Evolutionary conservation across 1,139 yeast genomes (phyloP).

Genomic region (Hyphopichia buzzinii): DNA sequence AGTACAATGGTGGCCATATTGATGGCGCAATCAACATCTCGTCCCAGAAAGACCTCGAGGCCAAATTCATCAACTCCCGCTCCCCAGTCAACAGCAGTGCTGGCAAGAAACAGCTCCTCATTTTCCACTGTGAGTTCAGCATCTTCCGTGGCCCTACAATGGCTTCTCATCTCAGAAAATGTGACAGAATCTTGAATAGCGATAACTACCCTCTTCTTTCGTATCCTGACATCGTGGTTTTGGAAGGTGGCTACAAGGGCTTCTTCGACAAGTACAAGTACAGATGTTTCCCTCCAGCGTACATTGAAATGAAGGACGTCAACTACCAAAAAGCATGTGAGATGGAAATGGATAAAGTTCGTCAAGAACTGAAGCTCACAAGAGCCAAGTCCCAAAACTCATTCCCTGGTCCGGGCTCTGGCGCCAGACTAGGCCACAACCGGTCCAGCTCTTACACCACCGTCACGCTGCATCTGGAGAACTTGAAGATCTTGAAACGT

Average conservation of each 20-base stretch:
- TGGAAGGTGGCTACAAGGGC: slow-evolving; percentile 87
- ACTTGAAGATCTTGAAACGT: slow-evolving; percentile 35
- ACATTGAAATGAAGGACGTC: slow-evolving; percentile 84
- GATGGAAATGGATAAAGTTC: slow-evolving; percentile 65
- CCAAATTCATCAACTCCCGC: slow-evolving; percentile 28
- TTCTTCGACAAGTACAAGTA: slow-evolving; percentile 58
- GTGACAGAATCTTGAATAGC: slow-evolving; percentile 74
- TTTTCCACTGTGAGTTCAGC: slow-evolving; percentile 94
- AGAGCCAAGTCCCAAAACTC: slow-evolving; percentile 36
- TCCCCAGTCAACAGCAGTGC: slow-evolving; percentile 12
- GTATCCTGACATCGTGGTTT: slow-evolving; percentile 84
- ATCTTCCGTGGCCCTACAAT: slow-evolving; percentile 89
- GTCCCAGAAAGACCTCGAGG: slow-evolving; percentile 65
- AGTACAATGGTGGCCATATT: slow-evolving; percentile 90
- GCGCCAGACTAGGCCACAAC: slow-evolving; percentile 13
- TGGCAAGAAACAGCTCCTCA: slow-evolving; percentile 42
- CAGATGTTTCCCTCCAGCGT: slow-evolving; percentile 71
- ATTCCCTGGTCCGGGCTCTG: slow-evolving; percentile 12
- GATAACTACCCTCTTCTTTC: slow-evolving; percentile 74
- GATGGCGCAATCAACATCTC: slow-evolving; percentile 77
- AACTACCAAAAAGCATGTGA: slow-evolving; percentile 68
- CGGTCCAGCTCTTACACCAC: slow-evolving; percentile 35
- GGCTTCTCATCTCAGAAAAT: slow-evolving; percentile 81
- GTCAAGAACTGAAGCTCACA: slow-evolving; percentile 54
- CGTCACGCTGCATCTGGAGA: slow-evolving; percentile 28